Evolutionary conservation across 2,329 filamentous ascomycete species (phyloP), one percentile per base, ranked within the genome.

Genomic region (Magnaporthiopsis incrustans): DNA sequence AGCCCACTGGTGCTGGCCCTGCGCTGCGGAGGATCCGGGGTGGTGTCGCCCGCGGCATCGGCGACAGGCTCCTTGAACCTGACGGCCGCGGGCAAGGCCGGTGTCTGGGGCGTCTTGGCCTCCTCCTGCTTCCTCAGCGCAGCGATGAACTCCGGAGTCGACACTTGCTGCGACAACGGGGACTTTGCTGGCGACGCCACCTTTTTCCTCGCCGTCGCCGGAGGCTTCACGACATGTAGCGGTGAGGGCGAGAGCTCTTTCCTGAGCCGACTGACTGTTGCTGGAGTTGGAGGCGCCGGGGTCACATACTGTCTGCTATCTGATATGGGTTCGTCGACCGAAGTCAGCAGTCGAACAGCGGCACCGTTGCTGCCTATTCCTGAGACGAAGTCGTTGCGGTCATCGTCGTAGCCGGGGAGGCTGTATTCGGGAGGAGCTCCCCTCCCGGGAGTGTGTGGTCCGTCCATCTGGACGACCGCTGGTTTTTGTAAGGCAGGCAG

Each of bases 341-440:
- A 87, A 63, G 85, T 88, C 75, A 89, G 76, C 69, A 89, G 76
- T 70, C 86, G 81, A 64, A 88, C 81, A 66, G 80, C 82, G 44
- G 85, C 80, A 59, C 79, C 74, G 70, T 81, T 82, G 65, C 70
- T 71, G 53, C 73, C 70, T 64, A 79, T 76, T 65, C 78, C 77
- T 56, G 76, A 77, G 25, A 79, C 78, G 33, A 78, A 80, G 67
- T 79, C 76, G 68, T 82, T 76, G 68, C 79, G 74, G 32, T 85
- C 82, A 63, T 85, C 82, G 70, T 84, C 81, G 71, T 88, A 87
- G 63, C 32, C 50, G 26, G 82, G 82, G 63, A 85, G 77, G 67
- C 77, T 78, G 70, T 88, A 88, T 67, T 85, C 82, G 38, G 71
- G 70, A 59, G 85, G 84, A 66, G 62, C 53, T 27, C 30, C 62